Evolutionary conservation across 2,329 filamentous ascomycete genomes (phyloP).

Genomic region (Cercospora sojina): DNA sequence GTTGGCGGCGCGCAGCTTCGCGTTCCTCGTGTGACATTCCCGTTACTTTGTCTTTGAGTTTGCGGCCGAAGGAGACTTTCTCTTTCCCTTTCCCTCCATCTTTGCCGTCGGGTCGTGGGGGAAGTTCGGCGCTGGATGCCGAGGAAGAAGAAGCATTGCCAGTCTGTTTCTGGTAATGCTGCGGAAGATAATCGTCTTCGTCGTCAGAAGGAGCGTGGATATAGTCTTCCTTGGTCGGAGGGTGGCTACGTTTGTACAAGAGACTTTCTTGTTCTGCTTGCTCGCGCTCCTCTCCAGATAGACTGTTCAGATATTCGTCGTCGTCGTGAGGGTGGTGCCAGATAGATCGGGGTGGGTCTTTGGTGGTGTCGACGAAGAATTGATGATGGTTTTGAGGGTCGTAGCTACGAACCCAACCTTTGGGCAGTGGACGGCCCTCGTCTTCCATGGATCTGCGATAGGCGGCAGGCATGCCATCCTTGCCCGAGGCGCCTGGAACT

Average conservation of each 20-base stretch:
- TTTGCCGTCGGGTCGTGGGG: constrained; percentile 29
- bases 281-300: constrained; percentile 52
- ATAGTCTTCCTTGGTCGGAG: constrained; percentile 42
- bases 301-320: constrained; percentile 51
- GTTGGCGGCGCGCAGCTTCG: constrained; percentile 45
- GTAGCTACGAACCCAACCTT: constrained; percentile 58
- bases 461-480: constrained; percentile 55
- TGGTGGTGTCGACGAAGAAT: constrained; percentile 62
- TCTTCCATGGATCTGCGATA: constrained; percentile 62
- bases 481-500: constrained; percentile 30
- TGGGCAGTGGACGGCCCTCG: constrained; percentile 54
- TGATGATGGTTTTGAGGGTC: constrained; percentile 57
- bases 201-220: constrained; percentile 52
- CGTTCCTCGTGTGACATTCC: constrained; percentile 57
- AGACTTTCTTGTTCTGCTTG: constrained; percentile 45
- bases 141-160: constrained; percentile 18
- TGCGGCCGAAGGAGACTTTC: constrained; percentile 49
- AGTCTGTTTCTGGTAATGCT: constrained; percentile 20
- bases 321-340: constrained; percentile 65
- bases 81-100: constrained; percentile 35
- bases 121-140: constrained; percentile 22
- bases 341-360: constrained; percentile 56
- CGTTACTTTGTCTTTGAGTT: constrained; percentile 61
- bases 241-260: constrained; percentile 21
- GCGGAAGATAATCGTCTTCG: constrained; percentile 35